A percentile compares a stretch with the other conserved stretches of the same genome.
Evolutionary conservation across 805 yeast species (phyloP).

Genomic region (Yamadazyma philogaea): DNA sequence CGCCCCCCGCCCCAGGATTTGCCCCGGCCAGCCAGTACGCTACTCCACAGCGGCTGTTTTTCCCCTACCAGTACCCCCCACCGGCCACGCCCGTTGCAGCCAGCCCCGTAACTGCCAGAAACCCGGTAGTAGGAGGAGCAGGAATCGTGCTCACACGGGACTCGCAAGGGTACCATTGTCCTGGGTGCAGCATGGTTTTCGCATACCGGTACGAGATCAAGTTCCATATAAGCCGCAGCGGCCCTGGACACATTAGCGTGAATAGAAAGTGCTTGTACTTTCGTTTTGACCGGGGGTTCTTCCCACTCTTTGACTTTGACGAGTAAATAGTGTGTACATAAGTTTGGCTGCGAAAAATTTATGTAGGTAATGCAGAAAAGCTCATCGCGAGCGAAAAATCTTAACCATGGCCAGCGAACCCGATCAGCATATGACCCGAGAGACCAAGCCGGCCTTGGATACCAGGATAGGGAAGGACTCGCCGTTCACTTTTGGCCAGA

Average conservation of each 20-base stretch:
- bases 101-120: background rate
- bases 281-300: background rate
- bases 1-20: background rate
- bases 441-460: slow-evolving; percentile 12
- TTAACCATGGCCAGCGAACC: background rate
- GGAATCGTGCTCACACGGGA: slow-evolving; percentile 1
- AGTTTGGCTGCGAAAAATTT: slow-evolving; percentile 1
- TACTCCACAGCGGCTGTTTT: background rate
- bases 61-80: background rate
- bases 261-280: background rate
- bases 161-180: slow-evolving; percentile 2
- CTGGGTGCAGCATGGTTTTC: slow-evolving; percentile 1
- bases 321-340: slow-evolving; percentile 1
- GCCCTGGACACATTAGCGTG: background rate
- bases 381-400: slow-evolving; percentile 8
- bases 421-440: background rate
- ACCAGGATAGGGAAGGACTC: slow-evolving; percentile 75
- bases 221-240: slow-evolving; percentile 1
- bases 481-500: slow-evolving; percentile 91
- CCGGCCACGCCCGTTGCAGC: background rate
- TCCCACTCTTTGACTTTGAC: slow-evolving; percentile 6
- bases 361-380: background rate
- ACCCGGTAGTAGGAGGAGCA: background rate
- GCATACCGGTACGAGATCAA: slow-evolving; percentile 5
- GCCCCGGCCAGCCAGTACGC: background rate